Base-by-base conservation (phyloP, 164 flowering plant species). In the Liriodendron chinense region DNA sequence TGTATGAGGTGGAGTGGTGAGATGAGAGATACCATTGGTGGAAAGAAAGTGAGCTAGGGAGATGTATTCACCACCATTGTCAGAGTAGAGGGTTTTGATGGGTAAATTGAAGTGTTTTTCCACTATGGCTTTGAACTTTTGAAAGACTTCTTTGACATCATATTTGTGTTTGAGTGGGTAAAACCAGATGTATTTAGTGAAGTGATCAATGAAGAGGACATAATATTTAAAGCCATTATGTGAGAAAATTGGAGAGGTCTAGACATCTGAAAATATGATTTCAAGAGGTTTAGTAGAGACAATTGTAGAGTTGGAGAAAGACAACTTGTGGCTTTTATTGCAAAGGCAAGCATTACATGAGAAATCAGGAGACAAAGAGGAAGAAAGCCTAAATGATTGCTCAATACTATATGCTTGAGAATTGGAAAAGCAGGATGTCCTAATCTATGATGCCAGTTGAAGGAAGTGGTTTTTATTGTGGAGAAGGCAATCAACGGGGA, bases 321-420 rank as follows among this genome's bases (percentile, higher is more conserved):
- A 68, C 21, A 68, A 68, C 34, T 68, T 68, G 49, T 68, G 70
- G 50, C 22, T 68, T 68, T 68, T 68, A 68, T 68, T 68, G 50
- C 70, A 68, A 68, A 26, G 70, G 34, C 70, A 68, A 34, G 50
- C 48, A 68, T 68, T 28, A 28, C 34, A 28, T 28, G 34, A 28
- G 34, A 28, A 28, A 28, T 28, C 34, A 28, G 34, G 34, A 16
- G 49, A 14, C 16, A 68, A 68, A 68, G 49, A 26, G 48, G 50
- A 34, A 28, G 47, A 43, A 1, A 43, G n/a, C 50, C 1, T 26
- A 68, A 20, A 43, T 68, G 48, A 43, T 68, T 26, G 70, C 43
- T 66, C 12, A 16, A 34, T 2, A 68, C 21, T 34, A 26, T 68
- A 1, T 43, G 70, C 2, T 68, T 28, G 48, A 34, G 22, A 68